Conservation (phyloP, 768 basidiomycete genomes). For the Myochromella boudieri region DNA sequence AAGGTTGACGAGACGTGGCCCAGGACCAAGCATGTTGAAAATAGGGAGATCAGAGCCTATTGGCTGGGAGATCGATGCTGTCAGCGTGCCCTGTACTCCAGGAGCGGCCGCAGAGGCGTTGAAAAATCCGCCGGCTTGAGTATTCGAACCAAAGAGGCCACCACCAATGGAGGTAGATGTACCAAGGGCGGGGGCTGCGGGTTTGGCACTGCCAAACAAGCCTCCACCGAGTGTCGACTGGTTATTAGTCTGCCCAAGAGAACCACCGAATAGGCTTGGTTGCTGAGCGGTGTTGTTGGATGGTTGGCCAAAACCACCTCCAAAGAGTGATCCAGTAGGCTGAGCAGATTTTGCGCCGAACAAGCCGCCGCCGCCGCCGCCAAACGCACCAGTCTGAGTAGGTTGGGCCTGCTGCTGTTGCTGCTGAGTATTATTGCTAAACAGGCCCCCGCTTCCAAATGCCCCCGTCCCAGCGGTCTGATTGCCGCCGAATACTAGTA, state of each 20-base stretch:
- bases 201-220: constrained; percentile 55
- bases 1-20: constrained; percentile 60
- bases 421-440: constrained; percentile 25
- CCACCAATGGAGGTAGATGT: constrained; percentile 39
- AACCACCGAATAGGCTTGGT: constrained; percentile 50
- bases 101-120: constrained; percentile 40
- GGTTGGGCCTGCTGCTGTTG: constrained; percentile 31
- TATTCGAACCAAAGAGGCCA: constrained; percentile 43
- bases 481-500: constrained; percentile 17
- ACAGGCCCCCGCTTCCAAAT: constrained; percentile 34
- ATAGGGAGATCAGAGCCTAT: constrained; percentile 71
- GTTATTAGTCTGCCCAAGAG: constrained; percentile 42
- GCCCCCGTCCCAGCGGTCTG: constrained; percentile 22
- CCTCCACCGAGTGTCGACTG: constrained; percentile 43
- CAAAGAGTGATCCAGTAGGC: constrained; percentile 36
- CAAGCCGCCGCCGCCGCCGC: constrained; percentile 22
- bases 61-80: constrained; percentile 87
- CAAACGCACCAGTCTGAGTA: constrained; percentile 28
- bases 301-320: constrained; percentile 42
- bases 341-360: constrained; percentile 46
- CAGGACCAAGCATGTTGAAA: constrained; percentile 73
- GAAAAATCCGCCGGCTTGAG: constrained; percentile 30
- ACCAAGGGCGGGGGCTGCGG: constrained; percentile 47
- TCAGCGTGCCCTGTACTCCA: constrained; percentile 61
- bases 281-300: constrained; percentile 26